Evolutionary conservation across 345 rosid genomes (phyloP), one percentile per base, ranked within the genome.

Genomic region (Microcos paniculata): DNA sequence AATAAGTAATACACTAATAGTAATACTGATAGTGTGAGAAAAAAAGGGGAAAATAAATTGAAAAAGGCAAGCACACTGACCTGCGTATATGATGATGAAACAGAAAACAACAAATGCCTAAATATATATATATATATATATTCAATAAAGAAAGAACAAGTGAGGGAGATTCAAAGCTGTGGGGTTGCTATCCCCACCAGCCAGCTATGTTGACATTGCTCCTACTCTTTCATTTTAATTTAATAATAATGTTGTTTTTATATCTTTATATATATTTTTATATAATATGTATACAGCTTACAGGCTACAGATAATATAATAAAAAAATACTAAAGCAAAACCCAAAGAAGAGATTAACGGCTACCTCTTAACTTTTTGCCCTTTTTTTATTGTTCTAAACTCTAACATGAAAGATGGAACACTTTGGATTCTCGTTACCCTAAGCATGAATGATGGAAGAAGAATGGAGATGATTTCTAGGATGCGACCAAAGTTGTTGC

Each of bases 121-220:
- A 3, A 4, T 13, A 51, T 51, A 51, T 35, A n/a, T 51, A 12
- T 14, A 51, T 57, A 31, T 0, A 38, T 31, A 33, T 23, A 30
- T 6, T 23, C 23, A 28, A 52, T 56, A 57, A 30, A 46, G n/a
- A 24, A 73, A 59, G 11, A 35, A 43, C 11, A 13, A 43, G 30
- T 3, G 30, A 59, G 35, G 49, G 80, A 81, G 63, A 79, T 77
- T 87, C 73, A 75, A 75, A 73, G 76, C 57, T 71, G 90, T 83
- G 85, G 80, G 85, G 87, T 76, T 74, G 80, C 62, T 38, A 75
- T 83, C 80, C 85, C 87, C 86, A 82, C 88, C 85, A 77, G 83
- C 87, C 87, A 88, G 88, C 87, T 83, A 80, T 71, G 84, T 83
- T 83, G 86, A 85, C 82, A 79, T 79, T 77, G 79, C 89, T 80